Evolutionary conservation across 306 rosid species (phyloP).

Genomic region (Psophocarpus tetragonolobus): DNA sequence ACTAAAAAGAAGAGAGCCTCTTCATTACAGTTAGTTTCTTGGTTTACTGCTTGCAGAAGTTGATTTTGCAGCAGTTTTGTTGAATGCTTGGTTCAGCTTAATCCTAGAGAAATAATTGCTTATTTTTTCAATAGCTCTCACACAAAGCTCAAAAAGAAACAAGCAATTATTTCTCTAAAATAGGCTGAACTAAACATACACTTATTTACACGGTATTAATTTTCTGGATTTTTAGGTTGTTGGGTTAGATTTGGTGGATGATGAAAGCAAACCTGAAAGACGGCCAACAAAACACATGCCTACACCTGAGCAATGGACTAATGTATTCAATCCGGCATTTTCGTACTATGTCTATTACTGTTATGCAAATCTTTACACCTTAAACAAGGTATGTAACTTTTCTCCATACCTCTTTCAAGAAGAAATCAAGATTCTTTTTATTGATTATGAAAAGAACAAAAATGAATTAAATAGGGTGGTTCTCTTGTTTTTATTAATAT

Average conservation of each 20-base stretch:
- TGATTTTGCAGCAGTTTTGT: conserved; percentile 15
- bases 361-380: conserved; percentile 89
- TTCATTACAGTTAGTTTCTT: neutral
- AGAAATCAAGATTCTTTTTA: neutral
- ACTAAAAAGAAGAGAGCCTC: too few species aligned
- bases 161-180: neutral
- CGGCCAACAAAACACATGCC: conserved; percentile 99
- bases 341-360: conserved; percentile 95
- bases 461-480: neutral
- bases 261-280: conserved; percentile 95
- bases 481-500: neutral
- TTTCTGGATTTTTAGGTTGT: conserved; percentile 62
- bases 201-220: neutral
- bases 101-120: neutral
- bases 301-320: conserved; percentile 95
- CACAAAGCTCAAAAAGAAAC: neutral
- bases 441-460: neutral
- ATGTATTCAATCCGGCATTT: conserved; percentile 93
- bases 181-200: neutral
- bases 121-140: neutral
- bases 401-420: neutral
- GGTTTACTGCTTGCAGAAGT: conserved; percentile 7
- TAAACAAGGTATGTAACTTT: conserved; percentile 73
- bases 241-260: conserved; percentile 96
- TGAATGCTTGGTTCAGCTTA: neutral